Percentiles rank a stretch among this genome's conserved stretches.
Evolutionary conservation across 345 rosid species (phyloP).

Genomic region (Cardiospermum halicacabum): DNA sequence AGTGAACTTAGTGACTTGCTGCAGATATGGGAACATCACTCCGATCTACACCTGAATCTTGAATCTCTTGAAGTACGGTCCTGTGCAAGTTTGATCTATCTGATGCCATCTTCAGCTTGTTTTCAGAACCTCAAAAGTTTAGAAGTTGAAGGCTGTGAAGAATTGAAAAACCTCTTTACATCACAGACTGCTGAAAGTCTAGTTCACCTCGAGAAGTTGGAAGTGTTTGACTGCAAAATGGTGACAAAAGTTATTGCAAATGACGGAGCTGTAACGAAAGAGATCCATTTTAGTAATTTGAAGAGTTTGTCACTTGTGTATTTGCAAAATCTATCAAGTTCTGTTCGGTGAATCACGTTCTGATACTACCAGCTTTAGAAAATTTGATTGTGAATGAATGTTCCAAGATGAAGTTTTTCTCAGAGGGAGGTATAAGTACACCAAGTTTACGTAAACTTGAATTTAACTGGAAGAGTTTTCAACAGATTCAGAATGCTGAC

Average conservation of each 20-base stretch:
- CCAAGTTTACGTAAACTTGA: background rate
- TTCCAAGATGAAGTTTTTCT: background rate
- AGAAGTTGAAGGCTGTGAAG: background rate
- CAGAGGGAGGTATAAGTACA: background rate
- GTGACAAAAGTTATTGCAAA: background rate
- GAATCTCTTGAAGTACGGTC: background rate
- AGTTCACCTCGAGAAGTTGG: background rate
- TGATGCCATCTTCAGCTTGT: background rate
- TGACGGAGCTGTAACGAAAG: background rate
- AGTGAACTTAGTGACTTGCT: background rate
- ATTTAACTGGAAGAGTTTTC: background rate
- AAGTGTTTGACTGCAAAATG: background rate
- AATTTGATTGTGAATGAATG: background rate
- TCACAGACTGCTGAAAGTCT: background rate
- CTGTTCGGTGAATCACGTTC: background rate
- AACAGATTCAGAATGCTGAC: background rate
- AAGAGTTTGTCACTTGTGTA: background rate
- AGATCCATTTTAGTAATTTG: background rate
- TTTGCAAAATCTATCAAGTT: no score
- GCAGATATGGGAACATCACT: background rate
- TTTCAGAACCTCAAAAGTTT: background rate
- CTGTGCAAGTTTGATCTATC: background rate
- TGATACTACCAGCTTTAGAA: no score
- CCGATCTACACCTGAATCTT: background rate
- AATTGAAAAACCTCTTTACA: background rate